Evolutionary conservation across 2,329 filamentous ascomycete species (phyloP).

Genomic region (Clarireedia homoeocarpa): DNA sequence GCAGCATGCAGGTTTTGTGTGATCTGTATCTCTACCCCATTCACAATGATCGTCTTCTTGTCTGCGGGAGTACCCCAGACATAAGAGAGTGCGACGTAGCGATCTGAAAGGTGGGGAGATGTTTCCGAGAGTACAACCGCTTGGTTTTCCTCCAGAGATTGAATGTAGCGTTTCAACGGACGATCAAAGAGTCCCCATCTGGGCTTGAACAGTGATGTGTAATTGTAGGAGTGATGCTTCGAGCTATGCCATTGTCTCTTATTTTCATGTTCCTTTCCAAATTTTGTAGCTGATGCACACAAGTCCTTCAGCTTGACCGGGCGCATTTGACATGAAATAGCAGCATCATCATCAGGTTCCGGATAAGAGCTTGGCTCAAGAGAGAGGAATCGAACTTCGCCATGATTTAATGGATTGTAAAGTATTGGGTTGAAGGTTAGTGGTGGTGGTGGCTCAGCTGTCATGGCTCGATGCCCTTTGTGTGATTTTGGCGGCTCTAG

Average conservation of each 20-base stretch:
- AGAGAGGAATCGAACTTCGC: neutral
- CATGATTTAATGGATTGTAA: neutral
- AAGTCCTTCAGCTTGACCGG: neutral
- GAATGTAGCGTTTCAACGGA: neutral
- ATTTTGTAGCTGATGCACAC: neutral
- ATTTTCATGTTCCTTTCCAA: neutral
- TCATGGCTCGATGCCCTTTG: neutral
- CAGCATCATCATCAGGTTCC: neutral
- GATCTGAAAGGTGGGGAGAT: neutral
- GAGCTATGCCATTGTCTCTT: neutral
- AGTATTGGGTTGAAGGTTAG: neutral
- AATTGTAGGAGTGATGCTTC: neutral
- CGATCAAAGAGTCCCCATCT: neutral
- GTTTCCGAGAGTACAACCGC: no score
- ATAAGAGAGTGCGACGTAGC: conserved; percentile 5
- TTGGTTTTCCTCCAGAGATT: neutral
- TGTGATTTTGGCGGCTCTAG: no score
- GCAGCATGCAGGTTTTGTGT: conserved; percentile 1
- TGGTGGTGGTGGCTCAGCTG: neutral
- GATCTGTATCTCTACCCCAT: neutral
- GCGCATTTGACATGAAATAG: conserved; percentile 3
- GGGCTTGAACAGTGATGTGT: neutral
- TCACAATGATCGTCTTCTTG: conserved; percentile 1
- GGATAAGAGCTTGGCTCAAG: conserved; percentile 3
- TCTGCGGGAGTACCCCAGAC: neutral